These are phyloP conservation scores for Leccinellum albellum DNA, from an alignment of 768 basidiomycete genomes.

Conservation along the genomic window DNA sequence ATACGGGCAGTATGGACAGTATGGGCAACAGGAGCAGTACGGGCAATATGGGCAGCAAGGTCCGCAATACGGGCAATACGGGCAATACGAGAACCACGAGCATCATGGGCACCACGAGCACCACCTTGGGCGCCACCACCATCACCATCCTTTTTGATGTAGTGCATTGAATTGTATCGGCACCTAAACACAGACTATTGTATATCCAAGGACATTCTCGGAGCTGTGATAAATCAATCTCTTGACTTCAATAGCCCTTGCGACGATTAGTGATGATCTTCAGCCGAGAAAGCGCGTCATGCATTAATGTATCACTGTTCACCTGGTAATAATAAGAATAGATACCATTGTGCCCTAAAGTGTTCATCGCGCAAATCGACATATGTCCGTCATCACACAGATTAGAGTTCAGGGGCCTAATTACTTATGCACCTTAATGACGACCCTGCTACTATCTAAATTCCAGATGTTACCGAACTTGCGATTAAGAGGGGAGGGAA, in stretches of 20 bases:
- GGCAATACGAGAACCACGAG: not conserved
- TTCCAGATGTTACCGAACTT: not conserved
- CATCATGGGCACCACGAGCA: not conserved
- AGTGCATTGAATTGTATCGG: not conserved
- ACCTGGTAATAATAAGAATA: not conserved
- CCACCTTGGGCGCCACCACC: not conserved
- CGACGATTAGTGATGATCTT: not conserved
- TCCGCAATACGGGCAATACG: too few species aligned
- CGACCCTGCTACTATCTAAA: too few species aligned
- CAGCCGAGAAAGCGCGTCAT: not conserved
- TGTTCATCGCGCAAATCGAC: not conserved
- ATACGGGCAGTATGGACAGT: not conserved
- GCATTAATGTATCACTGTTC: not conserved
- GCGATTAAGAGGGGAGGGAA: not conserved
- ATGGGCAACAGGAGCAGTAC: too few species aligned
- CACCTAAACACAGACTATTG: not conserved
- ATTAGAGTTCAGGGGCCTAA: not conserved
- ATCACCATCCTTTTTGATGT: not conserved
- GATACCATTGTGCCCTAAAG: not conserved
- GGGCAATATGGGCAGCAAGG: too few species aligned
- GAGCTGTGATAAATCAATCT: not conserved
- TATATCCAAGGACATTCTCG: constrained; percentile 5
- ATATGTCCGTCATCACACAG: too few species aligned
- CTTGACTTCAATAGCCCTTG: not conserved
- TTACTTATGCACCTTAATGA: not conserved